phyloP scores from a whole-genome alignment of 1,284 basidiomycete species.

The Chondrostereum purpureum region DNA sequence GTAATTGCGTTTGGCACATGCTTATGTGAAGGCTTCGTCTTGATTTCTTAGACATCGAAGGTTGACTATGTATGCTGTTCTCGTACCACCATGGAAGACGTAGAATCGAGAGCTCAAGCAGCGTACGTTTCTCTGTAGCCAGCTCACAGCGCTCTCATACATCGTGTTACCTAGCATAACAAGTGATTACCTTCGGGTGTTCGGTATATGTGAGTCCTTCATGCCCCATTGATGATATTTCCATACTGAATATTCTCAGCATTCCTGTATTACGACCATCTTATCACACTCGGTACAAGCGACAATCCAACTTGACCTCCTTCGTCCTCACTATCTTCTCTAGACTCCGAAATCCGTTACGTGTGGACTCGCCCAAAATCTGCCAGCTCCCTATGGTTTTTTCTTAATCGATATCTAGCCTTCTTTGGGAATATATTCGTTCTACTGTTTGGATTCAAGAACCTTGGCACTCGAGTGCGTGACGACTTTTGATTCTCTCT shows the following conservation, averaged over 20 bases:
- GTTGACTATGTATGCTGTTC: too few species aligned
- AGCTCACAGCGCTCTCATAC: too few species aligned
- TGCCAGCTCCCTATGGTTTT: slow-evolving; percentile 3
- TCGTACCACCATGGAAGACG: too few species aligned
- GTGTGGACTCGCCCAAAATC: slow-evolving; percentile 5
- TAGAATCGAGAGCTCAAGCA: background rate
- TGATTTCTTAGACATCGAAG: too few species aligned
- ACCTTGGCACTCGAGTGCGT: background rate
- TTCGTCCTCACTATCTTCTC: too few species aligned
- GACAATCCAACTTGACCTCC: too few species aligned
- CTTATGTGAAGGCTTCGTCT: too few species aligned
- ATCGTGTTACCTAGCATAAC: too few species aligned
- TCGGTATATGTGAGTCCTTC: background rate
- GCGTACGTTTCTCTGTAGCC: background rate
- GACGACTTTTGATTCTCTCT: background rate
- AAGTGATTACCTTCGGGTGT: background rate
- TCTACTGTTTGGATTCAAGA: background rate
- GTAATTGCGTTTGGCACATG: too few species aligned
- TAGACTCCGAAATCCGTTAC: slow-evolving; percentile 2
- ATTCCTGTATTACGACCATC: slow-evolving; percentile 6
- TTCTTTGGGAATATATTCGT: slow-evolving; percentile 7
- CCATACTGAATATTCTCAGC: too few species aligned
- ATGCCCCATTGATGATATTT: too few species aligned
- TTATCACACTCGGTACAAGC: slow-evolving; percentile 5
- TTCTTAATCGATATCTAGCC: slow-evolving; percentile 8